phyloP scores from a whole-genome alignment of 2,329 filamentous ascomycete genomes.

The Rhinocladiella mackenziei region DNA sequence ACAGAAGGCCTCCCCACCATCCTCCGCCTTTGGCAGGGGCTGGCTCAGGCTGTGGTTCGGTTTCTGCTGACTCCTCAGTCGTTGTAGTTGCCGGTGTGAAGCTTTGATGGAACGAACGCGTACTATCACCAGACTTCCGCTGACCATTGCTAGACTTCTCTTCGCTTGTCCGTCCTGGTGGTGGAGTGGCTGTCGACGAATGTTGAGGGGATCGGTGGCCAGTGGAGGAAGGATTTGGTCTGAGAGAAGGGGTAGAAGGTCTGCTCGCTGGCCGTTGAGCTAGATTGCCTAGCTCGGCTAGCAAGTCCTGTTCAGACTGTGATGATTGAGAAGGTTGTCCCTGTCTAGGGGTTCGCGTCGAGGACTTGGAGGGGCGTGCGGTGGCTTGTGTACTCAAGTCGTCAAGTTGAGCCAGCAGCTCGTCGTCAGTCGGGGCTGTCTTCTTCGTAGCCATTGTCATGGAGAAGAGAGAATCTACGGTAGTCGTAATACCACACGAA shows the following conservation, averaged over 20 bases:
- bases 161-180: slow-evolving; percentile 56
- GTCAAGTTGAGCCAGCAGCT: slow-evolving; percentile 50
- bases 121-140: slow-evolving; percentile 75
- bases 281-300: slow-evolving; percentile 82
- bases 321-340: slow-evolving; percentile 25
- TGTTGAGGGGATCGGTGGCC: slow-evolving; percentile 52
- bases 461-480: slow-evolving; percentile 1
- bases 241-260: slow-evolving; percentile 72
- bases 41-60: slow-evolving; percentile 53
- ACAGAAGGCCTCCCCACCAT: slow-evolving; percentile 85
- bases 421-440: slow-evolving; percentile 42
- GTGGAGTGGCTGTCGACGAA: slow-evolving; percentile 48
- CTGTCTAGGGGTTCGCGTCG: slow-evolving; percentile 23
- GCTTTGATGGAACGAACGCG: slow-evolving; percentile 65
- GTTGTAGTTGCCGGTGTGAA: slow-evolving; percentile 66
- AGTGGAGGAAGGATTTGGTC: slow-evolving; percentile 49
- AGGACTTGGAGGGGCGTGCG: slow-evolving; percentile 34
- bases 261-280: slow-evolving; percentile 67
- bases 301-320: slow-evolving; percentile 63
- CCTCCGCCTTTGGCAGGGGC: slow-evolving; percentile 62
- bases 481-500: no score
- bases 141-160: slow-evolving; percentile 52
- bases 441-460: slow-evolving; percentile 32
- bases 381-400: slow-evolving; percentile 41
- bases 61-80: slow-evolving; percentile 41